Conservation (phyloP, 2,329 filamentous ascomycete genomes). For the Mollisiaceae sp. region DNA sequence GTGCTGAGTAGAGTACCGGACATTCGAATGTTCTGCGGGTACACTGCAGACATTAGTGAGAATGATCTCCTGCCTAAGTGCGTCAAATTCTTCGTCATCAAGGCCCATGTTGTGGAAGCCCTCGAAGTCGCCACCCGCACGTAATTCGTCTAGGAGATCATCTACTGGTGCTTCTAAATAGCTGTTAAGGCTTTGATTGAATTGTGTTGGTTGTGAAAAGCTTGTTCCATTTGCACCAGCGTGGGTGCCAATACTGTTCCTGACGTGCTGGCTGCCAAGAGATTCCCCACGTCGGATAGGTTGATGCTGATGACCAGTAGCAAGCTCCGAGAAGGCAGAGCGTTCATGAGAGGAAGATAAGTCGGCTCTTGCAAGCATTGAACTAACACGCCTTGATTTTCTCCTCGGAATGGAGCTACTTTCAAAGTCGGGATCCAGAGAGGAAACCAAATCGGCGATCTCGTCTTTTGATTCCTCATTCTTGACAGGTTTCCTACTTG, state of each 20-base stretch:
- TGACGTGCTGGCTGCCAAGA: conserved; percentile 68
- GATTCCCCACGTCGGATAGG: conserved; percentile 62
- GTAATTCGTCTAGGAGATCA: conserved; percentile 70
- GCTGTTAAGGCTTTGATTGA: conserved; percentile 59
- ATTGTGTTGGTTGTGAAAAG: conserved; percentile 35
- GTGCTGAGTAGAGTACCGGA: conserved; percentile 62
- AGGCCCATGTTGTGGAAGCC: conserved; percentile 75
- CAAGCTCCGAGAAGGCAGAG: conserved; percentile 77
- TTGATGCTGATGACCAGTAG: conserved; percentile 49
- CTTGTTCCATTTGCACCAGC: conserved; percentile 38
- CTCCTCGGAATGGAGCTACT: conserved; percentile 58
- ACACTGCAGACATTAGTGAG: conserved; percentile 74
- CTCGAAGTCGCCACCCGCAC: conserved; percentile 65
- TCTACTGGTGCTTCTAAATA: conserved; percentile 73
- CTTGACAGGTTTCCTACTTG: conserved; percentile 31
- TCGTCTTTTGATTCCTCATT: conserved; percentile 37
- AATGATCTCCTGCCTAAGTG: conserved; percentile 73
- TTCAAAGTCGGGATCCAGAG: conserved; percentile 72
- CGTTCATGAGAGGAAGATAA: conserved; percentile 84
- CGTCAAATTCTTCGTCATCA: conserved; percentile 73
- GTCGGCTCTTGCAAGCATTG: conserved; percentile 84
- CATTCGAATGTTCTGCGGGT: conserved; percentile 63
- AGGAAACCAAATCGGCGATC: conserved; percentile 66
- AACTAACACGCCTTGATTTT: conserved; percentile 83
- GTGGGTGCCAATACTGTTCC: conserved; percentile 59